Conservation (phyloP, 2,329 filamentous ascomycete species). For the Aureobasidium leucospermi region DNA sequence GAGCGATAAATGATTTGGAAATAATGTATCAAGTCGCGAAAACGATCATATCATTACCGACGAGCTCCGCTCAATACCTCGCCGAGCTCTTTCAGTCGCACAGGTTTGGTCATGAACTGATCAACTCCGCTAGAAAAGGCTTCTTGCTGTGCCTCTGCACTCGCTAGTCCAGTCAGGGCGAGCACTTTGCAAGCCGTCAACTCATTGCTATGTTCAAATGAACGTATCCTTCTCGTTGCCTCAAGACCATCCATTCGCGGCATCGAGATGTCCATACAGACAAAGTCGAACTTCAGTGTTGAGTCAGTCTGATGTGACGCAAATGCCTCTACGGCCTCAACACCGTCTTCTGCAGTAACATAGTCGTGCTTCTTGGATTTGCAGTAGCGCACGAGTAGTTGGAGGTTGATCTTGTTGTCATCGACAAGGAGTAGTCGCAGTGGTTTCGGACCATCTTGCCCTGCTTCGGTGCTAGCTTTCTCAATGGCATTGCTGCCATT, state of each 20-base stretch:
- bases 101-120: conserved; percentile 27
- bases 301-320: conserved; percentile 20
- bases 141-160: conserved; percentile 22
- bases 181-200: conserved; percentile 17
- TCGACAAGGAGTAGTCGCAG: conserved; percentile 25
- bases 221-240: conserved; percentile 14
- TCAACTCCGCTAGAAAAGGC: conserved; percentile 23
- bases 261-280: conserved; percentile 37
- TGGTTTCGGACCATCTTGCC: background rate
- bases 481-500: background rate
- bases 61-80: background rate
- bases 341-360: conserved; percentile 37
- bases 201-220: conserved; percentile 12
- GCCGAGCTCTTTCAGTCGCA: conserved; percentile 10
- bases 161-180: conserved; percentile 24
- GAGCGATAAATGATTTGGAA: background rate
- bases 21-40: background rate
- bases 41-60: background rate
- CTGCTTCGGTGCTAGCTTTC: background rate
- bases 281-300: conserved; percentile 26
- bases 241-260: conserved; percentile 13
- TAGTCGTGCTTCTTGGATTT: conserved; percentile 27
- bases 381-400: conserved; percentile 28
- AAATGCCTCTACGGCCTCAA: conserved; percentile 37
- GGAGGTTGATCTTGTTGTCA: conserved; percentile 24